Conservation (phyloP, 2,329 filamentous ascomycete genomes). For the Alternaria sp. region DNA sequence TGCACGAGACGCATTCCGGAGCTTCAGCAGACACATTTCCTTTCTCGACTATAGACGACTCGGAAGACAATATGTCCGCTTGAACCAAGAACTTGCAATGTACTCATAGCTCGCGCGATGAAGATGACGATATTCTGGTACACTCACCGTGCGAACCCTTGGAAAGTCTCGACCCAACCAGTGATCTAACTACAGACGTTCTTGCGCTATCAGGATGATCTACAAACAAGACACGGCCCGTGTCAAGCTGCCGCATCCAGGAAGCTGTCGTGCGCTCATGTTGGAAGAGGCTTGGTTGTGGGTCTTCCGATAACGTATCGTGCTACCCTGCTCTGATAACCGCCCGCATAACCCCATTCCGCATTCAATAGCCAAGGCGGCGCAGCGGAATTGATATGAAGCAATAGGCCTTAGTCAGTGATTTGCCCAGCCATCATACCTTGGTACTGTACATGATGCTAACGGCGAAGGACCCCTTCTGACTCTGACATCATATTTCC, state of each 20-base stretch:
- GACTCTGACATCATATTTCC: not conserved
- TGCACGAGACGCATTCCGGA: not conserved
- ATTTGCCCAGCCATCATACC: not conserved
- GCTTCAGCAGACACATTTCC: not conserved
- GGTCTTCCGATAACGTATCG: slow-evolving; percentile 19
- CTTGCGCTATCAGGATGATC: not conserved
- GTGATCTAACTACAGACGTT: not conserved
- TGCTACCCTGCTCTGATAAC: slow-evolving; percentile 16
- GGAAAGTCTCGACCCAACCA: not conserved
- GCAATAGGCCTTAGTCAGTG: not conserved
- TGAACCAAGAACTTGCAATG: slow-evolving; percentile 3
- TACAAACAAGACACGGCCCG: not conserved
- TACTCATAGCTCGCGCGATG: slow-evolving; percentile 8
- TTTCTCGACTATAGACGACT: slow-evolving; percentile 15
- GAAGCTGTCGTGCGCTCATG: slow-evolving; percentile 12
- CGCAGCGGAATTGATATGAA: slow-evolving; percentile 1
- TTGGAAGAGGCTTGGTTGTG: not conserved
- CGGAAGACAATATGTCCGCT: slow-evolving; percentile 2
- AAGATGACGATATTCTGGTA: slow-evolving; percentile 5
- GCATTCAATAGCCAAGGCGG: slow-evolving; percentile 14
- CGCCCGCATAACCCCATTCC: slow-evolving; percentile 17
- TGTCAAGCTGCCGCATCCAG: not conserved
- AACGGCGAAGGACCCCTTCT: not conserved
- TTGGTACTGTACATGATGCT: not conserved
- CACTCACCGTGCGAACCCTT: not conserved